phyloP scores from a whole-genome alignment of 139 green algal genomes.

The Chlamydomonas incerta region DNA sequence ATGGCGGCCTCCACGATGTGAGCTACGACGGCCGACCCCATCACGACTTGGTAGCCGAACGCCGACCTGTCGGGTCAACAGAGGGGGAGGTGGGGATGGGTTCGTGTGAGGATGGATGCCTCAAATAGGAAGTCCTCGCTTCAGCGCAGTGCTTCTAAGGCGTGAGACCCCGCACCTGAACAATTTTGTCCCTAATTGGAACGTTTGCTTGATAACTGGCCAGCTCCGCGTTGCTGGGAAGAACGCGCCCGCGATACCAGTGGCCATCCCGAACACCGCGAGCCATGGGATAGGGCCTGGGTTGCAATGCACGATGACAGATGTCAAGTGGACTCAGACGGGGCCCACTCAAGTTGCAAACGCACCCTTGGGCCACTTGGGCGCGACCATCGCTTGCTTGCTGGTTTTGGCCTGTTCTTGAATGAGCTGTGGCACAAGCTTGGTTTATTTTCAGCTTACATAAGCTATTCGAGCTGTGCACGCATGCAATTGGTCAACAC shows the following conservation, averaged over 20 bases:
- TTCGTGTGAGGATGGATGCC: too few species aligned
- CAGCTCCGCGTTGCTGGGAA: background rate
- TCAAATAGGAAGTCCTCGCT: too few species aligned
- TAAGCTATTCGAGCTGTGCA: too few species aligned
- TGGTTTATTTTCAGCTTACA: too few species aligned
- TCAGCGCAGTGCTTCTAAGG: too few species aligned
- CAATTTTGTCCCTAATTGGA: background rate
- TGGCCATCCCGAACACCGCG: background rate
- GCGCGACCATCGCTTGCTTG: constrained; percentile 19
- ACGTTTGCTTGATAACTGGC: constrained; percentile 1
- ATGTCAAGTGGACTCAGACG: background rate
- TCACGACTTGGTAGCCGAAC: constrained; percentile 5
- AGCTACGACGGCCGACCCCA: background rate
- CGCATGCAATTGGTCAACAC: too few species aligned
- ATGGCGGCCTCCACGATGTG: background rate
- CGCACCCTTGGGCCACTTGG: constrained; percentile 8
- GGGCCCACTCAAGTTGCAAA: background rate
- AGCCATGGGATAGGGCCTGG: constrained; percentile 11
- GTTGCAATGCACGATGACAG: too few species aligned
- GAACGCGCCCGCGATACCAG: background rate
- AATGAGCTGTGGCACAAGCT: too few species aligned
- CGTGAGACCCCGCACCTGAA: constrained; percentile 7
- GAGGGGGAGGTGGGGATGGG: too few species aligned
- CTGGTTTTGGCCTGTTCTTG: too few species aligned
- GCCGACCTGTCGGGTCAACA: background rate